A percentile compares a stretch with the other conserved stretches of the same genome.
phyloP scores from a whole-genome alignment of 192 early-diverging fungal genomes.

The Coemansia sp. region DNA sequence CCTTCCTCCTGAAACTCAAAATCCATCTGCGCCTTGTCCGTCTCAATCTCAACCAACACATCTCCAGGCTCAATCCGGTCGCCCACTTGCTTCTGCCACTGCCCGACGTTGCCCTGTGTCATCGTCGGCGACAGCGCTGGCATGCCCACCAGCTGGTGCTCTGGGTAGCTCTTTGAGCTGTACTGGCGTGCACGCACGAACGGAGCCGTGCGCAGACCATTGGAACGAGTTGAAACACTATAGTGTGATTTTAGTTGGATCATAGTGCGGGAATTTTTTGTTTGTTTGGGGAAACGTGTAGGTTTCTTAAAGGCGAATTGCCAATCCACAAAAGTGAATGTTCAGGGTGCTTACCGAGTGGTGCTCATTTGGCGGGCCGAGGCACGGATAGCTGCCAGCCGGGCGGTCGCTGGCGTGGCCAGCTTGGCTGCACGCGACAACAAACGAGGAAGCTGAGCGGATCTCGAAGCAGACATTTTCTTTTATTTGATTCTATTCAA shows the following conservation, averaged over 20 bases:
- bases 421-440: slow-evolving; percentile 50
- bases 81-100: slow-evolving; percentile 92
- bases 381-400: slow-evolving; percentile 23
- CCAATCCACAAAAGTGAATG: too few species aligned
- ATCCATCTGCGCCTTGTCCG: slow-evolving; percentile 99
- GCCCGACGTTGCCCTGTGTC: slow-evolving; percentile 91
- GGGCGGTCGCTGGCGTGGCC: slow-evolving; percentile 36
- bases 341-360: slow-evolving; percentile 25
- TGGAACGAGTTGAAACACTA: too few species aligned
- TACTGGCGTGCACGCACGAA: slow-evolving; percentile 27
- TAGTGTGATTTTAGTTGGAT: too few species aligned
- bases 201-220: background rate
- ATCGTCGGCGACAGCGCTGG: slow-evolving; percentile 97
- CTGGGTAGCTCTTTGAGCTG: slow-evolving; percentile 62
- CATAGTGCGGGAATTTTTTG: too few species aligned
- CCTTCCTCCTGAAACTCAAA: slow-evolving; percentile 98
- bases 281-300: too few species aligned
- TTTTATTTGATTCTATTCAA: background rate
- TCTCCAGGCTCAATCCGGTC: slow-evolving; percentile 88
- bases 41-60: slow-evolving; percentile 92
- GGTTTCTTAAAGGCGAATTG: too few species aligned
- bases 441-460: slow-evolving; percentile 37
- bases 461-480: slow-evolving; percentile 35
- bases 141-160: slow-evolving; percentile 80
- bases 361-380: slow-evolving; percentile 47